Base-by-base conservation (phyloP, 495 filamentous ascomycete genomes). In the Daldinia childiae region DNA sequence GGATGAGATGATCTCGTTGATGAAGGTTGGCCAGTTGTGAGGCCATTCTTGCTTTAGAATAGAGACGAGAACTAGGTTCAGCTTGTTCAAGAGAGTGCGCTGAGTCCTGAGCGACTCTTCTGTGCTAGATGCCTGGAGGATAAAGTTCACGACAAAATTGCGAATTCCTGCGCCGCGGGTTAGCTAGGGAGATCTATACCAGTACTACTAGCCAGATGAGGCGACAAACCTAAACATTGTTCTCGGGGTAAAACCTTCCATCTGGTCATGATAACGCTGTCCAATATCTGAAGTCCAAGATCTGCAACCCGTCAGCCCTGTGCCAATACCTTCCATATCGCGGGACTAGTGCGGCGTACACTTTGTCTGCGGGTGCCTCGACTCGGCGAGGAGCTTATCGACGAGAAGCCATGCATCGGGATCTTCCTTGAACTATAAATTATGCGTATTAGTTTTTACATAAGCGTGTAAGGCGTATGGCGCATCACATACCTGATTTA, bases 41-140 rank as follows among this genome's bases (percentile, higher is more conserved):
- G 95, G 95, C 95, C 95, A 99, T 80, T 99, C 95, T 81, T 99
- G 95, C 84, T 99, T 99, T 74, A 99, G 82, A 62, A 99, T 95
- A 38, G 93, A 97, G 69, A 99, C 93, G 59, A 99, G 90, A 24
- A 98, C 95, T 58, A 99, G 88, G 71, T 99, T 98, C 51, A 99
- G 87, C 83, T 99, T 98, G 85, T 98, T 98, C 74, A 99, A 80
- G 30, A 99, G 90, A 43, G 93, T 92, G 66, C 91, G 88, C 76
- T 99, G 89, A 60, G 84, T 82, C 71, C 89, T 89, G 39, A 97
- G 86, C 67, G 89, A 91, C 76, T 97, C 94, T 78, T 98, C 95
- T 34, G 91, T 91, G 75, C 85, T 87, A 29, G 96, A 98, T 75
- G 87, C 92, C 76, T 97, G 89, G 79, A 99, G 94, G 79, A 99